Percentiles rank a stretch among this genome's conserved stretches.
Conservation (phyloP, 1,284 basidiomycete species). For the Neolentinus lepideus region DNA sequence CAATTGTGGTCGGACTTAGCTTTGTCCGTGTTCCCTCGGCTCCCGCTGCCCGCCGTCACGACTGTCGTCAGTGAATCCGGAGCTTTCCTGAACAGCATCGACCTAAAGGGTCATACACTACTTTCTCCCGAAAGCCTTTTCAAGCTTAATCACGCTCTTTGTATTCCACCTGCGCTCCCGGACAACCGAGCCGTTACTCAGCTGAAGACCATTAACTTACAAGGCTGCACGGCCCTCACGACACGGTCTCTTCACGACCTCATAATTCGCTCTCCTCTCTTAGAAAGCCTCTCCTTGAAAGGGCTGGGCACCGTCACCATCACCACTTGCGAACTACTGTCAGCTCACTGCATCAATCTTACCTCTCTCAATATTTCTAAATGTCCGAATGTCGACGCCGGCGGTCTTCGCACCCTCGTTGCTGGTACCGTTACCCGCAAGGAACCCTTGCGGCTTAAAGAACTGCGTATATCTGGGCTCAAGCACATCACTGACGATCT, state of each 20-base stretch:
- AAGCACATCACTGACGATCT: slow-evolving; percentile 49
- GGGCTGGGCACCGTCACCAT: slow-evolving; percentile 66
- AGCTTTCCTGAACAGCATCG: slow-evolving; percentile 59
- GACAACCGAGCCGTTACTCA: slow-evolving; percentile 43
- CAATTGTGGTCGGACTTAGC: slow-evolving; percentile 75
- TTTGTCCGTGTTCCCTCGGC: slow-evolving; percentile 49
- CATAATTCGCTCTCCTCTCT: slow-evolving; percentile 56
- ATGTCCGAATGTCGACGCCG: slow-evolving; percentile 63
- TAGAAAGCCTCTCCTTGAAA: slow-evolving; percentile 58
- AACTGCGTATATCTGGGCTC: slow-evolving; percentile 61
- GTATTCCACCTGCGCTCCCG: slow-evolving; percentile 29
- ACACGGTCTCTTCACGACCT: slow-evolving; percentile 64
- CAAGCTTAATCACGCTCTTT: slow-evolving; percentile 46
- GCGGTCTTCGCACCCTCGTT: slow-evolving; percentile 45
- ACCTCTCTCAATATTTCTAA: slow-evolving; percentile 65
- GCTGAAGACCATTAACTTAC: slow-evolving; percentile 65
- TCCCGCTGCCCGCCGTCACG: slow-evolving; percentile 42
- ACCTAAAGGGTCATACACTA: slow-evolving; percentile 58
- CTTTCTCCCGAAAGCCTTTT: slow-evolving; percentile 44
- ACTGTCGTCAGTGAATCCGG: slow-evolving; percentile 48
- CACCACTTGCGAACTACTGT: slow-evolving; percentile 64
- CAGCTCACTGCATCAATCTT: slow-evolving; percentile 46
- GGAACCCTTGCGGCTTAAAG: slow-evolving; percentile 42
- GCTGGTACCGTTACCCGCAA: slow-evolving; percentile 33
- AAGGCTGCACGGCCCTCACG: slow-evolving; percentile 64